Percentiles rank a stretch among this genome's conserved stretches.
Evolutionary conservation across 2,329 filamentous ascomycete genomes (phyloP).

Genomic region (Cladosporium sp.): DNA sequence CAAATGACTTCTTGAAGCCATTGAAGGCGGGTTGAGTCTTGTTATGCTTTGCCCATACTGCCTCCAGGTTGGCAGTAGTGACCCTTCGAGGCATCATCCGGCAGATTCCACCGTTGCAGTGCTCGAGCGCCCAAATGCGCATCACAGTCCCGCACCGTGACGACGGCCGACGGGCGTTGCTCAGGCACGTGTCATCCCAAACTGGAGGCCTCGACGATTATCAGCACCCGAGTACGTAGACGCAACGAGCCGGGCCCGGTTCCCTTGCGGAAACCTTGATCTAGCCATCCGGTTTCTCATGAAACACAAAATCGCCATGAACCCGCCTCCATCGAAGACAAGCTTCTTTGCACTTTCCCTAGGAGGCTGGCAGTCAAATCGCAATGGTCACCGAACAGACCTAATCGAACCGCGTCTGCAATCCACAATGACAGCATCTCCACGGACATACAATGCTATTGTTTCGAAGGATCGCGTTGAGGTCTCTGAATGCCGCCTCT

Average conservation of each 20-base stretch:
- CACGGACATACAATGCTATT: background rate
- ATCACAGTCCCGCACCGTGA: conserved; percentile 5
- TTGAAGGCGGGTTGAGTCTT: too few species aligned
- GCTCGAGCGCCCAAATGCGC: too few species aligned
- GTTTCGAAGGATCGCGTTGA: background rate
- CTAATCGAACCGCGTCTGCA: background rate
- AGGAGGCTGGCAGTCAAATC: background rate
- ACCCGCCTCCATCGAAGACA: background rate
- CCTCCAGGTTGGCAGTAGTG: too few species aligned
- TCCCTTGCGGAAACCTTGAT: background rate
- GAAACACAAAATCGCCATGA: background rate
- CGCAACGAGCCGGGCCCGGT: background rate
- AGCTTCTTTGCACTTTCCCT: background rate
- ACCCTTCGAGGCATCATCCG: too few species aligned
- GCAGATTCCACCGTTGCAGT: too few species aligned
- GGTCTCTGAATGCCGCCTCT: background rate
- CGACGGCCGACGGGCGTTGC: conserved; percentile 10
- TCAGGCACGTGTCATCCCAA: conserved; percentile 7
- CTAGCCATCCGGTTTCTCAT: conserved; percentile 8
- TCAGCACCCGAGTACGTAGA: background rate
- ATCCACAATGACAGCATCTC: conserved; percentile 5
- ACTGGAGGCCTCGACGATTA: background rate
- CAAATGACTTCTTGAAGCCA: too few species aligned
- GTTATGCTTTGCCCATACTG: too few species aligned
- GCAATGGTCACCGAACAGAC: background rate